Evolutionary conservation across 2,329 filamentous ascomycete genomes (phyloP), one percentile per base, ranked within the genome.

Genomic region (Xylaria sp.): DNA sequence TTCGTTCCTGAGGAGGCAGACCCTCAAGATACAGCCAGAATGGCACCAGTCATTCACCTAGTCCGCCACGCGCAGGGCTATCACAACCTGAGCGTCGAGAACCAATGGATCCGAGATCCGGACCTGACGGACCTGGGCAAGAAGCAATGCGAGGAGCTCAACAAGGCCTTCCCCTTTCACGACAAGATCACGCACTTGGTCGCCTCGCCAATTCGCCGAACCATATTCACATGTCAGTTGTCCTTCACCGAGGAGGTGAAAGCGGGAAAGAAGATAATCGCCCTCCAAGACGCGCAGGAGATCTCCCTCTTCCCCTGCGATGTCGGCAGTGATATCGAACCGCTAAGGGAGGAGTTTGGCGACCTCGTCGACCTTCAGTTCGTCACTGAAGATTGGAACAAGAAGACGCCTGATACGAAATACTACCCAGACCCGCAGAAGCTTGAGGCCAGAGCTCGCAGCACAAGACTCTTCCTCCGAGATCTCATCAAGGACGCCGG

Each of bases 131-230:
- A 87, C 0, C 84, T 90, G n/a, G 94, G 94, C 74, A 85, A 90
- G 77, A 76, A 88, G 69, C 93, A 98, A 85, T 97, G 93, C 82
- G 82, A 80, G 30, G 78, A 80, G 17, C 89, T 97, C 48, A 80
- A 85, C 74, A 76, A 83, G 34, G 69, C 73, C 21, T 97, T 97
- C 78, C 88, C 91, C 9, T 80, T 87, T 79, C 90, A 92, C 77
- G 81, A 83, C 69, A 80, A 85, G 47, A 82, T 96, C 75, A 90
- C 91, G 4, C 85, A 92, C 73, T 85, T 97, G 12, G 86, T 94
- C 24, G 89, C 93, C 47, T 96, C 93, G 0, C 93, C 94, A 5
- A 85, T 97, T 72, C 90, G 91, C 59, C 89, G 94, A 69, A 97
- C 94, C 1, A 84, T 97, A 54, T 89, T 93, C 80, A 97, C 94